A percentile compares a stretch with the other conserved stretches of the same genome.
Conservation (phyloP, 345 rosid genomes). For the Noccaea caerulescens region DNA sequence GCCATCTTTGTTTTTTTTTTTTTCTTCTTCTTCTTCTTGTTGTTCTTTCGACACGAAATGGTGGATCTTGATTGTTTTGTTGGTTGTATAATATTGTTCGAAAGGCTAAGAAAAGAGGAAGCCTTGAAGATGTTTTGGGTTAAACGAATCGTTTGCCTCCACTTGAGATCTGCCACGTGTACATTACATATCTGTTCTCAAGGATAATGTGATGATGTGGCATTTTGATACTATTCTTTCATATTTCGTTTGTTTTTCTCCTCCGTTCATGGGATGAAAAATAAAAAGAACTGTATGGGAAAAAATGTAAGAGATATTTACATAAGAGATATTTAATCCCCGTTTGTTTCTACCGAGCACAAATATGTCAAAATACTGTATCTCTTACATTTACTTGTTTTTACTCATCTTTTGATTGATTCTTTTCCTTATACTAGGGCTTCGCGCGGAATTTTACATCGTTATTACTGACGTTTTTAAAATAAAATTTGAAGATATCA, state of each 20-base stretch:
- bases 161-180: slow-evolving; percentile 62
- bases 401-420: too few species aligned
- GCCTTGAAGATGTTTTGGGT: slow-evolving; percentile 39
- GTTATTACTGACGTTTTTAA: too few species aligned
- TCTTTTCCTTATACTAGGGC: too few species aligned
- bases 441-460: too few species aligned
- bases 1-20: slow-evolving; percentile 21
- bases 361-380: too few species aligned
- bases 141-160: slow-evolving; percentile 58
- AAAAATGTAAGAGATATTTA: not conserved
- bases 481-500: too few species aligned
- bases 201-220: slow-evolving; percentile 46
- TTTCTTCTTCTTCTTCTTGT: not conserved
- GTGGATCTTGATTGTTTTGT: slow-evolving; percentile 28
- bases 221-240: not conserved
- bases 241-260: not conserved
- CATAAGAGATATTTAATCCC: too few species aligned
- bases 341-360: too few species aligned
- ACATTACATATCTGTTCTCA: slow-evolving; percentile 52
- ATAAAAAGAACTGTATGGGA: not conserved
- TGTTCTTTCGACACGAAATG: slow-evolving; percentile 22
- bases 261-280: not conserved
- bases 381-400: too few species aligned
- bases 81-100: slow-evolving; percentile 18
- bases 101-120: slow-evolving; percentile 36